Conservation (phyloP, 768 basidiomycete genomes). For the Mycena leptocephala region DNA sequence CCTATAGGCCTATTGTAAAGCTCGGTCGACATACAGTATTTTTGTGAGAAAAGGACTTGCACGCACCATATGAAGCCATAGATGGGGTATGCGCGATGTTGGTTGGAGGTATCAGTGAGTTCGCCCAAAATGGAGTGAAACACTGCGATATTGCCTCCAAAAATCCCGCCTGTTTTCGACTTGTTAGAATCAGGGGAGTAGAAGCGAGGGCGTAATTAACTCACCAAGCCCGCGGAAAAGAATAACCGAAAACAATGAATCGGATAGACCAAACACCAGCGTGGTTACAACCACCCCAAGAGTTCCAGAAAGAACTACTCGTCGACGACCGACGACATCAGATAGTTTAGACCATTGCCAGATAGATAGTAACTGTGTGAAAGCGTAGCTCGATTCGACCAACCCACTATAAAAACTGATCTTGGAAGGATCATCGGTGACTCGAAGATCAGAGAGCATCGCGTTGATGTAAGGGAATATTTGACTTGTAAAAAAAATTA, state of each 20-base stretch:
- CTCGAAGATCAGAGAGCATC: no score
- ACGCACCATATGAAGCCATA: conserved; percentile 67
- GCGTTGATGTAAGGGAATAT: no score
- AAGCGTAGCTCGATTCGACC: no score
- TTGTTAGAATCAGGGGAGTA: not conserved
- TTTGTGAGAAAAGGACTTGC: no score
- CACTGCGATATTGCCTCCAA: conserved; percentile 74
- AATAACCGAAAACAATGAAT: conserved; percentile 61
- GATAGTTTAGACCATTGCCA: conserved; percentile 76
- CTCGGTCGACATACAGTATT: not conserved
- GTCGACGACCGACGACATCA: no score
- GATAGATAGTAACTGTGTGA: conserved; percentile 71
- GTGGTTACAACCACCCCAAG: conserved; percentile 69
- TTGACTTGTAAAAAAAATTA: no score
- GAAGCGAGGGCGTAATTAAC: not conserved
- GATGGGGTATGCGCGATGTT: conserved; percentile 69
- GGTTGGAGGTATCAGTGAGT: conserved; percentile 73
- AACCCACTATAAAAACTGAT: no score
- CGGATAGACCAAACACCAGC: conserved; percentile 71
- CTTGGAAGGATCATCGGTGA: no score
- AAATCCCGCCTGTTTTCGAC: conserved; percentile 77
- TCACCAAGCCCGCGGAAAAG: conserved; percentile 33
- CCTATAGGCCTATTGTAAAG: conserved; percentile 65
- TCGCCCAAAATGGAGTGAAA: conserved; percentile 75
- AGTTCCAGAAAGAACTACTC: conserved; percentile 70